A percentile compares a stretch with the other conserved stretches of the same genome.
Evolutionary conservation across 805 yeast species (phyloP).

Genomic region (Candida cerambycidarum): DNA sequence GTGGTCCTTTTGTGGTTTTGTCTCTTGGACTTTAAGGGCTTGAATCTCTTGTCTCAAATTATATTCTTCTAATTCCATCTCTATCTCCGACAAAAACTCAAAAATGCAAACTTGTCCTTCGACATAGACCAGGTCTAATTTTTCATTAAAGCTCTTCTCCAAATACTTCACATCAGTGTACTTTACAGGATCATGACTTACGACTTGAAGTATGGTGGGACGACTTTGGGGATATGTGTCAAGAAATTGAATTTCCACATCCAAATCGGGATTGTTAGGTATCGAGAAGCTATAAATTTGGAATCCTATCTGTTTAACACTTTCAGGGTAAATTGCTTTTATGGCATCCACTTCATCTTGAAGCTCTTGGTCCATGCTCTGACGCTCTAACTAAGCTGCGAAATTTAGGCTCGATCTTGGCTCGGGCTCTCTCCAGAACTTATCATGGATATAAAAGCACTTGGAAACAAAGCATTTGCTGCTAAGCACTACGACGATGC

Average conservation of each 20-base stretch:
- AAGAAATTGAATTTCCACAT: constrained; percentile 73
- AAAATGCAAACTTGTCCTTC: constrained; percentile 75
- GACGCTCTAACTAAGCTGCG: constrained; percentile 7
- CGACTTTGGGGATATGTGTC: constrained; percentile 60
- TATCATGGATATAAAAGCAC: constrained; percentile 26
- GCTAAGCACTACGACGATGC: constrained; percentile 49
- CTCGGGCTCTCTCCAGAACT: no score
- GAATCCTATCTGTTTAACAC: constrained; percentile 39
- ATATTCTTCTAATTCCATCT: constrained; percentile 42
- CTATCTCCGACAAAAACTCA: constrained; percentile 71
- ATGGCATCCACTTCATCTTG: constrained; percentile 78
- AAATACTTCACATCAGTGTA: constrained; percentile 47
- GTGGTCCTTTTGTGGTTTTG: constrained; percentile 1
- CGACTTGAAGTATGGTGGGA: constrained; percentile 66
- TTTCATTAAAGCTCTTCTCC: constrained; percentile 46
- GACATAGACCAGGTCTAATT: constrained; percentile 51
- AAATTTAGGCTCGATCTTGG: no score
- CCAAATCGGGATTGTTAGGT: constrained; percentile 63
- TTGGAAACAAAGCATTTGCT: constrained; percentile 57
- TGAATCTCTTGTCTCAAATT: constrained; percentile 26
- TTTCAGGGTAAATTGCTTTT: constrained; percentile 82
- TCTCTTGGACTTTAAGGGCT: constrained; percentile 7
- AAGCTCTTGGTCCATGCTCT: constrained; percentile 45
- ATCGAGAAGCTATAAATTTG: constrained; percentile 47
- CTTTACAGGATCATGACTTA: constrained; percentile 26